Percentiles rank a stretch among this genome's conserved stretches.
phyloP scores from a whole-genome alignment of 148 eudicot species.

The Amaranthus palmeri region DNA sequence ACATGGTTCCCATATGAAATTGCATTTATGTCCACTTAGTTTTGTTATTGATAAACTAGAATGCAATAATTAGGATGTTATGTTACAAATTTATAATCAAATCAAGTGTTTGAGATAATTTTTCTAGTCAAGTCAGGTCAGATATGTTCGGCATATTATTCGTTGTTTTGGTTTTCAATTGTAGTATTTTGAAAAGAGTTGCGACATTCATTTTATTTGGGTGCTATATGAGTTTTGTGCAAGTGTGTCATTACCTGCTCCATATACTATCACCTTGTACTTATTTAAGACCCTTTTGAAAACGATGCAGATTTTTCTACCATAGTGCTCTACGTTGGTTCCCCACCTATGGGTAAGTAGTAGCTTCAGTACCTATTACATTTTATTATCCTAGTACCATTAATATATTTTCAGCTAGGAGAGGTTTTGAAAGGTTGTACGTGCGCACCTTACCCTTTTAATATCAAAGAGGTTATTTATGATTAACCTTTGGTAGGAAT shows the following conservation, averaged over 20 bases:
- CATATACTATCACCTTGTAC: neutral
- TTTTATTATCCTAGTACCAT: too few relatives aligned
- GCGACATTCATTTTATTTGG: neutral
- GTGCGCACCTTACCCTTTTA: too few relatives aligned
- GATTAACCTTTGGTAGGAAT: too few relatives aligned
- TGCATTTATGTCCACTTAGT: too few relatives aligned
- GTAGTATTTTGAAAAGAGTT: neutral
- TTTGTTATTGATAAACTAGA: neutral
- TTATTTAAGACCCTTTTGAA: conserved; percentile 2
- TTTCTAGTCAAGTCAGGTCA: neutral
- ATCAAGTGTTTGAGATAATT: neutral
- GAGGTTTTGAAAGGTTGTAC: too few relatives aligned
- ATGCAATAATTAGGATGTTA: neutral
- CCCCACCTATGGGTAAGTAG: conserved; percentile 83
- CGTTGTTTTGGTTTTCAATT: neutral
- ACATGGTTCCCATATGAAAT: too few relatives aligned
- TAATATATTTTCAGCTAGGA: too few relatives aligned
- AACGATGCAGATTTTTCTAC: conserved; percentile 60
- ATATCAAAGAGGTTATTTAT: too few relatives aligned
- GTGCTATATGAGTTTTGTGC: conserved; percentile 7
- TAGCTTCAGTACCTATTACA: neutral
- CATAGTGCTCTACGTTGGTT: conserved; percentile 96
- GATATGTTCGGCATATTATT: neutral
- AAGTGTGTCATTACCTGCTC: conserved; percentile 18
- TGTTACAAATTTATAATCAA: neutral